Conservation (phyloP, 2,329 filamentous ascomycete genomes). For the Stagonosporopsis cucurbitacearum region DNA sequence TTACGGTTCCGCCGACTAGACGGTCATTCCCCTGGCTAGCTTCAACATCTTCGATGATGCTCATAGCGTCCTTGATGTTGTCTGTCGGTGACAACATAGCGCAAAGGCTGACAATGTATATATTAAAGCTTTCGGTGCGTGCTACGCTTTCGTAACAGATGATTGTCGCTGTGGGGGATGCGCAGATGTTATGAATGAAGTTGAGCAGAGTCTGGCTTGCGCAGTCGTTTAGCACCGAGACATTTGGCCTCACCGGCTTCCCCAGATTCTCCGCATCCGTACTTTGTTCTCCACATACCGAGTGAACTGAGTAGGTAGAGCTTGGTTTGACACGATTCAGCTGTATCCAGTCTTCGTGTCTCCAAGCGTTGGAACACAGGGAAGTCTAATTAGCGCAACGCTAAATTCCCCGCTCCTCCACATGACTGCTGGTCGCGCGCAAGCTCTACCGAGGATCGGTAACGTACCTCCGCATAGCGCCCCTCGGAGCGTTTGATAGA, state of each 20-base stretch:
- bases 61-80: not conserved
- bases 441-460: too few species aligned
- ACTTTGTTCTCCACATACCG: conserved; percentile 1
- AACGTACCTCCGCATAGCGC: too few species aligned
- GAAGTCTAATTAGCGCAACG: not conserved
- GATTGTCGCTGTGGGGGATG: not conserved
- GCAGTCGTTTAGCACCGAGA: not conserved
- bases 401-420: not conserved
- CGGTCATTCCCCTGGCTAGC: not conserved
- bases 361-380: too few species aligned
- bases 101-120: not conserved
- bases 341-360: too few species aligned
- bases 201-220: not conserved
- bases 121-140: too few species aligned
- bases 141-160: not conserved
- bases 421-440: not conserved
- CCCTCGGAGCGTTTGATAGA: not conserved
- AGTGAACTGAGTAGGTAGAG: too few species aligned
- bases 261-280: not conserved
- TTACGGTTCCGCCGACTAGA: not conserved
- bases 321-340: too few species aligned
- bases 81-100: not conserved
- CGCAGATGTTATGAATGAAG: not conserved
- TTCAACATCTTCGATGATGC: not conserved
- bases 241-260: not conserved